Evolutionary conservation across 371 early-diverging fungal species (phyloP), one percentile per base, ranked within the genome.

Genomic region (Chytridium lagenaria): DNA sequence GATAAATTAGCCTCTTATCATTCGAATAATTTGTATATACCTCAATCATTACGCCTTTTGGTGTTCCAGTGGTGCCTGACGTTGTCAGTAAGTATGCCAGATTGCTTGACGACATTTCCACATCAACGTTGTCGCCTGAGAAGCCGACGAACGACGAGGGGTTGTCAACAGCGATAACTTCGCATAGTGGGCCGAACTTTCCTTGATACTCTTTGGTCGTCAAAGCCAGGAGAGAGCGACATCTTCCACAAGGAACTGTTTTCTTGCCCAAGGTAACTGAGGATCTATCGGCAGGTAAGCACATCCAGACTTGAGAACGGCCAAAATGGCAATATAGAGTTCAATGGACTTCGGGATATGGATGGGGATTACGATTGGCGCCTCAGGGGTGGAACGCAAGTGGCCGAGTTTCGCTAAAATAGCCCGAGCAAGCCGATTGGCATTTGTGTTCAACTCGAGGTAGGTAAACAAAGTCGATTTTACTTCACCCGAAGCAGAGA

Each of bases 251-350:
- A 71, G 67, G 26, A 64, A 59, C 16, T 68, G 37, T 31, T 67
- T 73, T 64, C 78, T 69, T 7, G 44, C 57, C 23, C 28, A 15
- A 31, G 79, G 80, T 26, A 57, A 22, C 5, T 22, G 40, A 7
- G 76, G 30, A 52, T 81, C 81, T 15, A 81, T 69, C 5, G 80
- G 75, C 3, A 81, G 61, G 57, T 68, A 79, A 19, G 74, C 77
- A 68, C 76, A 81, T n/a, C 81, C 81, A 16, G 78, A 76, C 50
- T 79, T 79, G n/a, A 76, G 39, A 28, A 81, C 59, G 1, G 39
- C 81, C 15, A 81, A 66, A 23, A 77, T 59, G 7, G 66, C 63
- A 1, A 67, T 68, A 67, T 74, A 36, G 15, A 75, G 39, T 44
- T 74, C 75, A 22, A 26, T 23, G 10, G 57, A 55, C 23, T 55